These are phyloP conservation scores for Blastobotrys illinoisensis DNA, from an alignment of 1,139 yeast genomes.

Conservation along the genomic window DNA sequence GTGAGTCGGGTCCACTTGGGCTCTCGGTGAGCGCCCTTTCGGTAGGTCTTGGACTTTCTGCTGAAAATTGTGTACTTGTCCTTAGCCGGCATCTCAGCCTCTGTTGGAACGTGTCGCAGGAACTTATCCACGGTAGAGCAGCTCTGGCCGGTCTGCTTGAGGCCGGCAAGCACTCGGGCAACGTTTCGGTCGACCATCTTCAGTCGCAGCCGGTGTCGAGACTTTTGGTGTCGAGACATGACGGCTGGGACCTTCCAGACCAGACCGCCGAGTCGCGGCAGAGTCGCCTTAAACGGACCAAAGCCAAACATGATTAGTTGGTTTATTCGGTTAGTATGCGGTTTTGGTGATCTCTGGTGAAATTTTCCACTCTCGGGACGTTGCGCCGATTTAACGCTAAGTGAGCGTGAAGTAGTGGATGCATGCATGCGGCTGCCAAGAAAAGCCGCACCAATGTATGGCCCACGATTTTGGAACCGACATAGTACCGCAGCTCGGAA, in stretches of 20 bases:
- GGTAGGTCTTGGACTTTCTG: slow-evolving; percentile 66
- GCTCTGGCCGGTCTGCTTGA: slow-evolving; percentile 45
- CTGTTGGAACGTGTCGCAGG: slow-evolving; percentile 62
- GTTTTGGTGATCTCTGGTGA: neutral
- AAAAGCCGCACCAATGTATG: neutral
- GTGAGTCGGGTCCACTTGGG: slow-evolving; percentile 90
- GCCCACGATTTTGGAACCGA: neutral
- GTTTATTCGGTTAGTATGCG: neutral
- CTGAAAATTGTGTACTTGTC: slow-evolving; percentile 88
- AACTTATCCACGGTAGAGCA: slow-evolving; percentile 50
- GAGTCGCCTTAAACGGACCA: slow-evolving; percentile 72
- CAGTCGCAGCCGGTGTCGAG: slow-evolving; percentile 77
- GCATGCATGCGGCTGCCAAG: neutral
- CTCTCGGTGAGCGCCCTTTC: slow-evolving; percentile 71
- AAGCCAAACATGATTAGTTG: slow-evolving; percentile 44
- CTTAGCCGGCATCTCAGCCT: slow-evolving; percentile 65
- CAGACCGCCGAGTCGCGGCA: slow-evolving; percentile 68
- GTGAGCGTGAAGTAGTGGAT: neutral
- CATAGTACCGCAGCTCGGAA: neutral
- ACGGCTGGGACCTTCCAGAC: slow-evolving; percentile 80
- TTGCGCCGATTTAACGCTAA: neutral
- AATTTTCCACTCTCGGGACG: neutral
- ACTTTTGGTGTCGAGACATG: slow-evolving; percentile 75
- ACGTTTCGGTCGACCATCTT: slow-evolving; percentile 75
- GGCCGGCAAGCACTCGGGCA: slow-evolving; percentile 60